Evolutionary conservation across 805 yeast species (phyloP).

Genomic region (Kodamaea kaohsiungensis): DNA sequence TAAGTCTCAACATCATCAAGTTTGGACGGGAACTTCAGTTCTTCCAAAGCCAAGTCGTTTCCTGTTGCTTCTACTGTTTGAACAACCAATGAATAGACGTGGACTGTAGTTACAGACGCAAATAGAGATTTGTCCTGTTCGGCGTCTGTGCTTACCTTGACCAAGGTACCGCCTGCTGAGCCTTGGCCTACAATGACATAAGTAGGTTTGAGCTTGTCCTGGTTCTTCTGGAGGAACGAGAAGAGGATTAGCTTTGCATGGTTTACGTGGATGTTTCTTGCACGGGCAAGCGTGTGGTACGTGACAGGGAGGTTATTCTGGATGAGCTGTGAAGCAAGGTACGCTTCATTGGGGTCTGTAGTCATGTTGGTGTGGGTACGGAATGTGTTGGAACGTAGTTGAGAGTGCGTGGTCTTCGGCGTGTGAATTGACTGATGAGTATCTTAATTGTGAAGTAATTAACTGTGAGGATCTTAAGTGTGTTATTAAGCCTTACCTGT

Average conservation of each 20-base stretch:
- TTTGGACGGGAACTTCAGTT: conserved; percentile 16
- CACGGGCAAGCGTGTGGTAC: conserved; percentile 44
- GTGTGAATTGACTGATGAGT: no score
- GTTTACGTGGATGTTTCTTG: conserved; percentile 35
- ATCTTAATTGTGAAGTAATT: no score
- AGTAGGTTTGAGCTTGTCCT: conserved; percentile 37
- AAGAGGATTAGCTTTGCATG: conserved; percentile 42
- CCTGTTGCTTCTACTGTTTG: conserved; percentile 10
- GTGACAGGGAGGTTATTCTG: conserved; percentile 32
- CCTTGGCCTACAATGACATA: conserved; percentile 42
- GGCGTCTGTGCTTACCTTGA: conserved; percentile 25
- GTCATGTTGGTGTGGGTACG: conserved; percentile 1
- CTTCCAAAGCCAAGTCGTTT: conserved; percentile 21
- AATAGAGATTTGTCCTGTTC: conserved; percentile 18
- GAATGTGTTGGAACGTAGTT: no score
- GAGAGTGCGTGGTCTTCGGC: no score
- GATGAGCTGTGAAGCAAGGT: conserved; percentile 28
- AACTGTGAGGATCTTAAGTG: no score
- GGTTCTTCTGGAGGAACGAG: conserved; percentile 38
- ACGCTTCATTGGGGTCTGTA: conserved; percentile 24
- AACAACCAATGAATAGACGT: conserved; percentile 38
- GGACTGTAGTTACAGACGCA: conserved; percentile 32
- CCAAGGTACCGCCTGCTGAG: conserved; percentile 13
- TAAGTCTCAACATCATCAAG: conserved; percentile 18
- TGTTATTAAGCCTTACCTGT: no score